Conservation (phyloP, 2,329 filamentous ascomycete genomes). For the Alternaria angustiovoidea region DNA sequence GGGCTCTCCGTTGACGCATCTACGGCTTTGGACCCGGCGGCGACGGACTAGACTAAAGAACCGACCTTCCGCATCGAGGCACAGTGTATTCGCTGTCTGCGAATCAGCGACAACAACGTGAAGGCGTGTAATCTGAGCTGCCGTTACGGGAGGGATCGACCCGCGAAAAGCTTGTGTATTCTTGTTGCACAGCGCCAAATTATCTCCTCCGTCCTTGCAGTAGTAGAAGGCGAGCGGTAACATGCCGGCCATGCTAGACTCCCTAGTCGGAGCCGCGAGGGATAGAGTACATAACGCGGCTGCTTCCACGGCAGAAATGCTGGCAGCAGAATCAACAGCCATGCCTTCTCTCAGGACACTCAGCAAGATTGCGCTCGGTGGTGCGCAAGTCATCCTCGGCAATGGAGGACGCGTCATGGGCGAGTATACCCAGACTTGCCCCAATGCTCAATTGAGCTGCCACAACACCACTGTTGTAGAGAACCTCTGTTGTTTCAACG, state of each 20-base stretch:
- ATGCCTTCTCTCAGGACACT: slow-evolving; percentile 49
- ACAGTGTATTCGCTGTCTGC: slow-evolving; percentile 15
- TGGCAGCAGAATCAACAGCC: slow-evolving; percentile 35
- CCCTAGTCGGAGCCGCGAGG: slow-evolving; percentile 25
- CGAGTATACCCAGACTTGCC: slow-evolving; percentile 35
- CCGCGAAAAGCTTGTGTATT: slow-evolving; percentile 40
- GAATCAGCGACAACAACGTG: slow-evolving; percentile 33
- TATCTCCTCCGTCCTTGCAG: slow-evolving; percentile 9
- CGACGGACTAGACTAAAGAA: slow-evolving; percentile 16
- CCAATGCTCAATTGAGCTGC: slow-evolving; percentile 65
- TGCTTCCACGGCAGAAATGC: slow-evolving; percentile 15
- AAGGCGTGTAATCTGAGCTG: slow-evolving; percentile 30
- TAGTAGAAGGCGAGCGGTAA: slow-evolving; percentile 12
- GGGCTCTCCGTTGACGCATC: slow-evolving; percentile 7
- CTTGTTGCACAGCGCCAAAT: slow-evolving; percentile 16
- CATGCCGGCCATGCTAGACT: slow-evolving; percentile 37
- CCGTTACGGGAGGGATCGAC: slow-evolving; percentile 35
- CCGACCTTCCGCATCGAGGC: slow-evolving; percentile 32
- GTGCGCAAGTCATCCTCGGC: slow-evolving; percentile 45
- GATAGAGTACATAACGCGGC: slow-evolving; percentile 40
- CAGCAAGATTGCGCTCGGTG: slow-evolving; percentile 48
- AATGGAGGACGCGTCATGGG: slow-evolving; percentile 36
- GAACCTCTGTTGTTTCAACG: slow-evolving; percentile 78
- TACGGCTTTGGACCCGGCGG: slow-evolving; percentile 7
- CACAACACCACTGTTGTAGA: slow-evolving; percentile 67